A percentile compares a stretch with the other conserved stretches of the same genome.
phyloP scores from a whole-genome alignment of 768 basidiomycete genomes.

The Mycena capillaripes region DNA sequence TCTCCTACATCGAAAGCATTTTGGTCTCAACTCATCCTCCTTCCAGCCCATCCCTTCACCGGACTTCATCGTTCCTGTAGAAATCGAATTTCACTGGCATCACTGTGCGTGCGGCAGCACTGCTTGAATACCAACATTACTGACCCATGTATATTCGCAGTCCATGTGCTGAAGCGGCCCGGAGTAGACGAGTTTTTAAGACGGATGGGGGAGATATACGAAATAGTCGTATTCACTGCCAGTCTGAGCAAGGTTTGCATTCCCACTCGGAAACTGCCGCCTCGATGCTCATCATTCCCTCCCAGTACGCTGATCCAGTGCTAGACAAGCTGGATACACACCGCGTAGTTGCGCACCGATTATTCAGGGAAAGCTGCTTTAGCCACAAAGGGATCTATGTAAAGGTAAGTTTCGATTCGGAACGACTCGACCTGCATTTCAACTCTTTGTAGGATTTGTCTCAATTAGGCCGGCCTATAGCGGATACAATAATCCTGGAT shows the following conservation, averaged over 20 bases:
- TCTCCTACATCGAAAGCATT: background rate
- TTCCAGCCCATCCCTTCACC: slow-evolving; percentile 91
- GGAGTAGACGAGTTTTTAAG: slow-evolving; percentile 98
- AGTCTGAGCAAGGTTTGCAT: slow-evolving; percentile 92
- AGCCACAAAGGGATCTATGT: slow-evolving; percentile 99
- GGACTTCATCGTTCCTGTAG: slow-evolving; percentile 98
- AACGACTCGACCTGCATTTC: background rate
- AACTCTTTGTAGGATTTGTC: slow-evolving; percentile 83
- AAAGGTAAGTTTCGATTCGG: slow-evolving; percentile 71
- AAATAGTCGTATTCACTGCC: slow-evolving; percentile 98
- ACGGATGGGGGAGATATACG: slow-evolving; percentile 99
- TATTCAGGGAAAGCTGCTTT: slow-evolving; percentile 99
- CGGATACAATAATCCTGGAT: slow-evolving; percentile 97
- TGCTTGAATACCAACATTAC: no score
- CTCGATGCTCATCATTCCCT: slow-evolving; percentile 15
- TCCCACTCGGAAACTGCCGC: slow-evolving; percentile 7
- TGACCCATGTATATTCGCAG: no score
- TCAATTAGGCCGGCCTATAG: slow-evolving; percentile 94
- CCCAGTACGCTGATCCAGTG: slow-evolving; percentile 97
- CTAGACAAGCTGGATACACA: slow-evolving; percentile 96
- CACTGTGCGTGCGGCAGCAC: no score
- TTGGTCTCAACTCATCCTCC: slow-evolving; percentile 21
- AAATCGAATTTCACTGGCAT: slow-evolving; percentile 98
- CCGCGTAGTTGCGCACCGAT: slow-evolving; percentile 91
- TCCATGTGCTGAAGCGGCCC: slow-evolving; percentile 98